These are phyloP conservation scores for Phytophthora nicotianae DNA, from an alignment of 352 stramenopile genomes.

Conservation along the genomic window DNA sequence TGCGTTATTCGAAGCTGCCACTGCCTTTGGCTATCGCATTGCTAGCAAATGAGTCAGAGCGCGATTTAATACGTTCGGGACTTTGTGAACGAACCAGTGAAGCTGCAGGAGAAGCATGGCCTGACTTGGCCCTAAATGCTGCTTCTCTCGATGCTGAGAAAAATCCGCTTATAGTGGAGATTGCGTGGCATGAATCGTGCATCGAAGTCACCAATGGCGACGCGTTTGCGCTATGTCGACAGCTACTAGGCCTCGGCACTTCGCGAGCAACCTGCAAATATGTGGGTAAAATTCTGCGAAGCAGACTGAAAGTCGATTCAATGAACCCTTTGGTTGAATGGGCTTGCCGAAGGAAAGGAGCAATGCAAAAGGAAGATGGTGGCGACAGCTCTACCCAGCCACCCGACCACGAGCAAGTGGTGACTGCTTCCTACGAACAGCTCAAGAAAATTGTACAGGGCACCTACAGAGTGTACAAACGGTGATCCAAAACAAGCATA, in stretches of 20 bases:
- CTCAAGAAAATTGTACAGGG: conserved; percentile 65
- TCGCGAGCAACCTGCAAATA: conserved; percentile 54
- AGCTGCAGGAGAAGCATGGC: conserved; percentile 45
- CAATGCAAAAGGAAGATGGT: conserved; percentile 1
- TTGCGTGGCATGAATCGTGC: conserved; percentile 56
- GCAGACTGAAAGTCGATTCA: conserved; percentile 55
- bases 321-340: conserved; percentile 50
- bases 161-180: conserved; percentile 59
- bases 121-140: conserved; percentile 64
- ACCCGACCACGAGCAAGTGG: conserved; percentile 13
- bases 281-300: conserved; percentile 62
- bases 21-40: conserved; percentile 61
- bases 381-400: neutral
- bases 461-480: conserved; percentile 54
- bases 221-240: conserved; percentile 65
- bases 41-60: conserved; percentile 70
- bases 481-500: conserved; percentile 5
- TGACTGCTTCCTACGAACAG: conserved; percentile 33
- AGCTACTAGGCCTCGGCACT: conserved; percentile 64
- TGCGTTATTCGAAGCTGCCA: conserved; percentile 55
- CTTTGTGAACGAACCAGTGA: conserved; percentile 33
- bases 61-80: conserved; percentile 48
- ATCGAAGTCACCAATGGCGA: conserved; percentile 62
- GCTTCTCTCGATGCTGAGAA: conserved; percentile 50
- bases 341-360: conserved; percentile 22